phyloP scores from a whole-genome alignment of 345 rosid species.

The Limnanthes douglasii region DNA sequence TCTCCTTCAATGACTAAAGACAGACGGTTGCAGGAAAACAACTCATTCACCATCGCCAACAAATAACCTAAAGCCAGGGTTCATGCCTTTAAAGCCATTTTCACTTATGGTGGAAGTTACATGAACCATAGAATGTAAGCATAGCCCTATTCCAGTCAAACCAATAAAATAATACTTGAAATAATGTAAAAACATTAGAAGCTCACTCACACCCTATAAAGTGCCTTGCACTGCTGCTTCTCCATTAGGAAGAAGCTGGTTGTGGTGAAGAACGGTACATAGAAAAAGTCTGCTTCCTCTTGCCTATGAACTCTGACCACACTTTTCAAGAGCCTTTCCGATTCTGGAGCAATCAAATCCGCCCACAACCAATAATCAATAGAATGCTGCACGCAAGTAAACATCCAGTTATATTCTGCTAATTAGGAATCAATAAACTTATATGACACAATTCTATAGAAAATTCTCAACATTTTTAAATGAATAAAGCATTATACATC shows the following conservation, averaged over 20 bases:
- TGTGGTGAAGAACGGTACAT: constrained; percentile 81
- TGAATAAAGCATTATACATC: no score
- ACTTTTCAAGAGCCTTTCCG: constrained; percentile 63
- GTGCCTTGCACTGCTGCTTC: constrained; percentile 92
- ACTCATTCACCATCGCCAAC: background rate
- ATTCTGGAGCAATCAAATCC: constrained; percentile 65
- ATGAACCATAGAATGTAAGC: background rate
- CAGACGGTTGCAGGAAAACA: background rate
- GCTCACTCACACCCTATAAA: constrained; percentile 99
- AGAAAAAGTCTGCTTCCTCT: constrained; percentile 80
- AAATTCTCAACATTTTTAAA: no score
- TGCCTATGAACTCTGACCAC: constrained; percentile 65
- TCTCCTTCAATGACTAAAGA: no score
- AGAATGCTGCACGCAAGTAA: constrained; percentile 48
- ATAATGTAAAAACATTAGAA: constrained; percentile 14
- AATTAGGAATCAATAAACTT: background rate
- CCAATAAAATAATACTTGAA: background rate
- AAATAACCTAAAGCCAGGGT: background rate
- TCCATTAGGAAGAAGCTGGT: constrained; percentile 91
- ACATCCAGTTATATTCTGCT: background rate
- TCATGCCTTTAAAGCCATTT: background rate
- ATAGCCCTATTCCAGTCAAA: background rate
- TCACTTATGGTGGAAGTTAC: background rate
- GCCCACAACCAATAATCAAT: constrained; percentile 97
- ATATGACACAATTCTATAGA: background rate